These are phyloP conservation scores for Grammothele lineata DNA, from an alignment of 768 basidiomycete genomes.

Conservation along the genomic window DNA sequence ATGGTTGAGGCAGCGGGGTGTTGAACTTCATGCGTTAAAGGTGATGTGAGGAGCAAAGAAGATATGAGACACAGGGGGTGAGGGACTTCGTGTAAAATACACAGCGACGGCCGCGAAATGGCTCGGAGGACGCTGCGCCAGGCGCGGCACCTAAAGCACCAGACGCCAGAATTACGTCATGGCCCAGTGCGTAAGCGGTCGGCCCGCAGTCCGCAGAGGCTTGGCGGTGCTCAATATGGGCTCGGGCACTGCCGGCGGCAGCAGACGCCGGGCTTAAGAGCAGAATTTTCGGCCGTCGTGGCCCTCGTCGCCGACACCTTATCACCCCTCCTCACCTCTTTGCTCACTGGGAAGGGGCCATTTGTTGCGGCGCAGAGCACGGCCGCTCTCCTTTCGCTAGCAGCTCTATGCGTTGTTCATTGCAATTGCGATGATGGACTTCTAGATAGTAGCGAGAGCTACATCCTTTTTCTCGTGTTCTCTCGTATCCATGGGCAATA, in stretches of 20 bases:
- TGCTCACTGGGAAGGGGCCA: constrained; percentile 25
- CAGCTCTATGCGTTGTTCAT: constrained; percentile 29
- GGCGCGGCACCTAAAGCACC: no score
- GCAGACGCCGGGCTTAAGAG: no score
- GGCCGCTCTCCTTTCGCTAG: constrained; percentile 34
- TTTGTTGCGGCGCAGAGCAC: constrained; percentile 24
- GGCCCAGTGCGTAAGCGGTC: neutral
- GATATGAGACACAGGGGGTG: neutral
- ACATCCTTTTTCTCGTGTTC: constrained; percentile 16
- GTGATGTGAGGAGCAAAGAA: constrained; percentile 1
- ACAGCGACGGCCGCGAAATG: no score
- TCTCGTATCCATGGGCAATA: no score
- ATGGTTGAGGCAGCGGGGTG: constrained; percentile 48
- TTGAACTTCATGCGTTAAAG: constrained; percentile 41
- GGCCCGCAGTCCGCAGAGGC: neutral
- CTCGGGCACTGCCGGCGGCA: no score
- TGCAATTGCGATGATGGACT: constrained; percentile 30
- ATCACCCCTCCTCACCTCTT: constrained; percentile 27
- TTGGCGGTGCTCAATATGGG: neutral
- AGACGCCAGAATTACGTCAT: constrained; percentile 11
- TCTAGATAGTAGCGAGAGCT: constrained; percentile 37
- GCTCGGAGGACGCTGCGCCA: no score
- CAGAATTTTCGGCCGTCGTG: neutral
- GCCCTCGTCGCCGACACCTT: constrained; percentile 27
- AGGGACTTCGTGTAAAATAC: neutral